Evolutionary conservation across 352 stramenopile species (phyloP), one percentile per base, ranked within the genome.

Genomic region (Phytopythium oedochilum): DNA sequence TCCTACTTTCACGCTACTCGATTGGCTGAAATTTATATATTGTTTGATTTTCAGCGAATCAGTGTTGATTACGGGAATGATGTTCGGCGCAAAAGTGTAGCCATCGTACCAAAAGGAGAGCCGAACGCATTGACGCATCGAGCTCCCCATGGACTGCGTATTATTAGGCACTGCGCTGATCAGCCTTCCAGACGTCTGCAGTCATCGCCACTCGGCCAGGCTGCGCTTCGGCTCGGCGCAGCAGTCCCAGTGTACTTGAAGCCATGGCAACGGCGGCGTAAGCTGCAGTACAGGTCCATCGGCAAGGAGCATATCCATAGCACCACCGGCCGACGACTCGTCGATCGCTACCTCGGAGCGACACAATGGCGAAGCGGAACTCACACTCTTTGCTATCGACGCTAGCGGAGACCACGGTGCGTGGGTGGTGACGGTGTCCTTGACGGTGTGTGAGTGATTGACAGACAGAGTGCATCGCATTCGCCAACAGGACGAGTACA

Each of bases 401-500:
- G 50, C 56, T 81, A 23, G 71, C 66, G 8, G 71, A 81, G 60
- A 72, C 68, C 4, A 14, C 32, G 7, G 32, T 36, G 32, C 32
- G 32, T 9, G 29, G n/a, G n/a, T n/a, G n/a, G n/a, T n/a, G n/a
- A n/a, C n/a, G n/a, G n/a, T n/a, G n/a, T n/a, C n/a, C n/a, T n/a
- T n/a, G n/a, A n/a, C n/a, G n/a, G 17, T 43, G 17, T 25, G 17
- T n/a, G 23, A 29, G 7, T 63, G 10, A 12, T 47, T 17, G 43
- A 31, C n/a, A n/a, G n/a, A n/a, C n/a, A n/a, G n/a, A n/a, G n/a
- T n/a, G n/a, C n/a, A n/a, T n/a, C 14, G n/a, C 34, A 9, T 46
- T 9, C 3, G 12, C 3, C 40, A 29, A 17, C 40, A 89, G 76
- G 79, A 85, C 22, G 61, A 85, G 28, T 78, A 73, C 39, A 75